Conservation (phyloP, 495 filamentous ascomycete genomes). For the Monascus purpureus region DNA sequence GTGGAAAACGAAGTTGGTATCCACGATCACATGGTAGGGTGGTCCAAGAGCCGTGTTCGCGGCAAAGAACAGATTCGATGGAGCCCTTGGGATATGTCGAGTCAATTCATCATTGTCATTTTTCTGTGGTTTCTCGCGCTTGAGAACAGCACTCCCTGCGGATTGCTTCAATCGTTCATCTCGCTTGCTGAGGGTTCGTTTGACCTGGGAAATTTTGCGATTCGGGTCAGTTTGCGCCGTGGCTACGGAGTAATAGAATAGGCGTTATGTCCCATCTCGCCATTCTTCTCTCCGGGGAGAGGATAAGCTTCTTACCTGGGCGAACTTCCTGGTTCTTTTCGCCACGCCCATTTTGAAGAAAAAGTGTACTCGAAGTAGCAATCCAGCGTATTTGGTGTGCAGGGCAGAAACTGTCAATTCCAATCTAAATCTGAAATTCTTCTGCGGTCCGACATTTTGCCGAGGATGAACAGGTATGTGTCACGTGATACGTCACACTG, state of each 20-base stretch:
- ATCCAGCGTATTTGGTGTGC: conserved; percentile 1
- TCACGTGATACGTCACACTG: no score
- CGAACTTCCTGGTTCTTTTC: conserved; percentile 54
- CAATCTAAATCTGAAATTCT: neutral
- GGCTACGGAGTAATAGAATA: no score
- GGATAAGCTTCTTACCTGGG: conserved; percentile 14
- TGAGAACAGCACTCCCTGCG: conserved; percentile 4
- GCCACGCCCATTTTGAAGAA: conserved; percentile 41
- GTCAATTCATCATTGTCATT: conserved; percentile 15
- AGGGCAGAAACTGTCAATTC: neutral
- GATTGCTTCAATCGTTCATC: conserved; percentile 45
- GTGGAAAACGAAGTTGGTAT: conserved; percentile 91
- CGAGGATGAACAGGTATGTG: no score
- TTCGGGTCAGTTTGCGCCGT: no score
- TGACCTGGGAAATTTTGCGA: no score
- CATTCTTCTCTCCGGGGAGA: neutral
- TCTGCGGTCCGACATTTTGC: neutral
- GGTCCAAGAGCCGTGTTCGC: conserved; percentile 85
- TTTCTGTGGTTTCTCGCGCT: conserved; percentile 37
- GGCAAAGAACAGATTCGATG: conserved; percentile 84
- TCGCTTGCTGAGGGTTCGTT: conserved; percentile 45
- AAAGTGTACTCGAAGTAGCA: neutral
- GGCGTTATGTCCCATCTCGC: conserved; percentile 10
- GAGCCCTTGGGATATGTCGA: conserved; percentile 48
- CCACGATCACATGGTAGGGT: conserved; percentile 72